Base-by-base conservation (phyloP, 129 eudicot genomes). In the Flaveria brownii region DNA sequence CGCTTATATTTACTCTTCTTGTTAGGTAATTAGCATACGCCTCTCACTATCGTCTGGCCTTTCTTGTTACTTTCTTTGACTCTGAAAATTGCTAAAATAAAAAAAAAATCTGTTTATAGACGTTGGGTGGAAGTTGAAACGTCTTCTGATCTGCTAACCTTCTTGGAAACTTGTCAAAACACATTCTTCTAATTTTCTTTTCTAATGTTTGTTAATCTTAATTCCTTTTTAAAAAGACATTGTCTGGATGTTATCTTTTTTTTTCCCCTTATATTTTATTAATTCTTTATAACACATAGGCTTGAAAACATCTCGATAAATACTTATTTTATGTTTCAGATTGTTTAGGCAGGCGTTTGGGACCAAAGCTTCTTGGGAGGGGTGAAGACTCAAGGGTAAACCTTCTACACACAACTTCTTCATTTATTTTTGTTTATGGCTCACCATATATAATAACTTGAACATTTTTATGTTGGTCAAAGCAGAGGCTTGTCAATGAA, bases 261-360 rank as follows among this genome's bases (percentile, higher is more conserved):
- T 9, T 42, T 56, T 55, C 4, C 41, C 49, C 33, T 15, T 39
- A n/a, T n/a, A 69, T 16, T 67, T 18, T 14, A 64, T 39, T 2
- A 33, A 52, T 9, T 45, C 26, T 45, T 33, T 51, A 18, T 20
- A 8, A 18, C 13, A 75, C 60, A 30, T 69, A 54, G 23, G 20
- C 14, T 71, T 0, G 41, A 8, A 46, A 16, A 30, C 55, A 17
- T 46, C 51, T 60, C 20, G 23, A 72, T 47, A 43, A n/a, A 43
- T 18, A 45, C 57, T 74, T 68, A 17, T 66, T 69, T 69, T 15
- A 47, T 70, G 79, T 59, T 71, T 77, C 88, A 95, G 99, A 95
- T 86, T 95, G 99, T 91, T 84, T 95, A 87, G 99, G 99, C 81
- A 84, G 99, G 75, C 97, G 97, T 72, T 91, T 91, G 84, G 99